Evolutionary conservation across 2,329 filamentous ascomycete species (phyloP), one percentile per base, ranked within the genome.

Genomic region (Orbilia javanica): DNA sequence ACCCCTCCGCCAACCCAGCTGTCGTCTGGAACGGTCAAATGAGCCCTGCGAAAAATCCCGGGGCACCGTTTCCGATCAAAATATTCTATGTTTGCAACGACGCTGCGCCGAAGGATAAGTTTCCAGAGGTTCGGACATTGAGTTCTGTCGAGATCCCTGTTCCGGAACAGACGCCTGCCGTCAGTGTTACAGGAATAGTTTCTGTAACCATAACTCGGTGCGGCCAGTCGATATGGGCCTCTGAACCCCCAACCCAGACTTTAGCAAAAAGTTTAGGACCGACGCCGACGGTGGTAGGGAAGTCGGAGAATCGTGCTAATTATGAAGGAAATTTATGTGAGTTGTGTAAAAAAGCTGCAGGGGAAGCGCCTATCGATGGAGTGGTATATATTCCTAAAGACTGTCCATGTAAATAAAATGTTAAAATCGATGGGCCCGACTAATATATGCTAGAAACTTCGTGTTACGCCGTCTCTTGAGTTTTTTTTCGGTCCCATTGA

Each of bases 281-380:
- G 13, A 48, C 44, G 8, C 20, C 20, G 4, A 25, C 20, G 4
- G 2, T 18, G 39, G 15, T n/a, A 7, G 2, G 5, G 39, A n/a
- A 2, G 39, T 4, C 8, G 4, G 15, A n/a, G 39, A 18, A 13
- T 39, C 25, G 31, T 31, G 13, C n/a, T n/a, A n/a, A n/a, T n/a
- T 27, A 18, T 7, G 39, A 62, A 20, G 39, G 15, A 18, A 52
- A 22, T n/a, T 52, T 70, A 4, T 62, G 53, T 25, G 18, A 39
- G 15, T 7, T 70, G 6, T 70, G 53, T 11, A 52, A 62, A n/a
- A 36, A 50, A 8, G 52, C 50, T n/a, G 46, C 62, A n/a, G 36
- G 66, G 8, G 11, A 50, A 4, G 29, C 34, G 34, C 20, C 39
- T 4, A 25, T 70, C 5, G 25, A 70, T 20, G 66, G 53, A 15